Conservation (phyloP, 139 green algal species). For the Nannochloris sp. region DNA sequence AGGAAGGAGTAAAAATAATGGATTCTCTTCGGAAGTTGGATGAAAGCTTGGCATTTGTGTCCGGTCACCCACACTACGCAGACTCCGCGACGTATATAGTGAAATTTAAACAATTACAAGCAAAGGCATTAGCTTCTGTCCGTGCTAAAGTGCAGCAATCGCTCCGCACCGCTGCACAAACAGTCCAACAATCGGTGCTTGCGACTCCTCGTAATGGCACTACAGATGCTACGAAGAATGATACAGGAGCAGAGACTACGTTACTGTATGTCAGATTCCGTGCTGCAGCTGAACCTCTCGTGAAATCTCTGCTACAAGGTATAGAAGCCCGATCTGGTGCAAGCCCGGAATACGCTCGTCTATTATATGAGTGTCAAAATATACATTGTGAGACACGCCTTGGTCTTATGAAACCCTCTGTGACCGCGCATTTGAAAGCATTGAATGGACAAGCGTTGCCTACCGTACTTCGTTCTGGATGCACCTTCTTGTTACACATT, state of each 20-base stretch:
- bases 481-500: conserved; percentile 75
- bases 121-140: conserved; percentile 59
- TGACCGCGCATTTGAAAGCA: conserved; percentile 39
- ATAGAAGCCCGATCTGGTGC: conserved; percentile 50
- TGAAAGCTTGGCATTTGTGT: conserved; percentile 72
- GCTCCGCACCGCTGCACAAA: conserved; percentile 38
- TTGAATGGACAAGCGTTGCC: conserved; percentile 41
- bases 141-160: conserved; percentile 60
- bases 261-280: conserved; percentile 92
- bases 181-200: background rate
- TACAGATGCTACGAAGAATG: background rate
- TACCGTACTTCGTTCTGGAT: conserved; percentile 58
- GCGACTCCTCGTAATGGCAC: too few relatives aligned
- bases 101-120: conserved; percentile 88
- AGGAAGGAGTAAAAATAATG: conserved; percentile 54
- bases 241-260: conserved; percentile 54
- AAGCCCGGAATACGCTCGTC: conserved; percentile 68
- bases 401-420: conserved; percentile 52
- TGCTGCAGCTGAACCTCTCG: conserved; percentile 69
- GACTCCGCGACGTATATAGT: conserved; percentile 72
- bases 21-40: conserved; percentile 78
- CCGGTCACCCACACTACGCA: conserved; percentile 79
- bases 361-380: conserved; percentile 81
- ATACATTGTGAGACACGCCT: conserved; percentile 67
- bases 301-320: conserved; percentile 76